These are phyloP conservation scores for Brassica napus DNA, from an alignment of 345 rosid species.

Conservation along the genomic window Da-Ae NC_063442.1:43944001-43944500, in stretches of 20 bases:
- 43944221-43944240: background rate
- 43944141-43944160: background rate
- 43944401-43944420: background rate
- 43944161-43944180: background rate
- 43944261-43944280: background rate
- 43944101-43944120: background rate
- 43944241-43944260: background rate
- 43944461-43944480: background rate
- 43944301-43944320: background rate
- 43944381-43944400: background rate
- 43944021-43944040: background rate
- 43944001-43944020: constrained; percentile 13
- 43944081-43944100: background rate
- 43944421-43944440: background rate
- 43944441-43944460: background rate
- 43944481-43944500: constrained; percentile 6
- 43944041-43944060: background rate
- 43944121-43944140: constrained; percentile 1
- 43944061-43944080: constrained; percentile 4
- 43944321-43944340: background rate
- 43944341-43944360: background rate
- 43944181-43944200: background rate
- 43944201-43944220: background rate
- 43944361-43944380: background rate
- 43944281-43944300: background rate